Percentiles rank a stretch among this genome's conserved stretches.
phyloP scores from a whole-genome alignment of 805 yeast genomes.

The Spathaspora hagerdaliae region DNA sequence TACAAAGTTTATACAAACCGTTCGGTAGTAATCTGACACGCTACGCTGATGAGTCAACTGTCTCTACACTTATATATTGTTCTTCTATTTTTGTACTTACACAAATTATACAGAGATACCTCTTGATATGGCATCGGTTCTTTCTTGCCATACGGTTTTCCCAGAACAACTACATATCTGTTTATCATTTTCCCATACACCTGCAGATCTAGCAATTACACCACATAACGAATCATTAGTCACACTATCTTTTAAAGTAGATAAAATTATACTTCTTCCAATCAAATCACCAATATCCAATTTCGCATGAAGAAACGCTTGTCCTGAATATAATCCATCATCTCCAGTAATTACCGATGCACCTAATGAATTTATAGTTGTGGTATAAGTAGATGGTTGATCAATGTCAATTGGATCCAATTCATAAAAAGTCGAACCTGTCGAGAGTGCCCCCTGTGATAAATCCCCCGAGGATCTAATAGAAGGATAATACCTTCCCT shows the following conservation, averaged over 20 bases:
- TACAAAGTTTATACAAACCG: no score
- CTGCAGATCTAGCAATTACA: conserved; percentile 93
- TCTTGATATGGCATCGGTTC: conserved; percentile 64
- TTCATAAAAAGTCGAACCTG: conserved; percentile 51
- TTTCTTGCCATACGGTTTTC: conserved; percentile 93
- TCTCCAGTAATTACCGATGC: conserved; percentile 18
- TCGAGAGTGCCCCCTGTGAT: conserved; percentile 63
- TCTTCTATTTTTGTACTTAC: neutral
- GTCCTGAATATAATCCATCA: conserved; percentile 26
- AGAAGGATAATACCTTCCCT: conserved; percentile 66
- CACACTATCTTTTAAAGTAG: conserved; percentile 34
- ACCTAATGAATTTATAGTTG: conserved; percentile 33
- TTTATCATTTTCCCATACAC: conserved; percentile 94
- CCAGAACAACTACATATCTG: conserved; percentile 93
- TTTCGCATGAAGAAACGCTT: conserved; percentile 36
- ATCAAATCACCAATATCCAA: conserved; percentile 57
- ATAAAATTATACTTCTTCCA: conserved; percentile 62
- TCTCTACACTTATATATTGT: neutral
- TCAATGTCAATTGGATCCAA: conserved; percentile 38
- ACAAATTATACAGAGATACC: conserved; percentile 40
- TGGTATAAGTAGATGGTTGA: conserved; percentile 18
- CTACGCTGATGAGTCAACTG: no score
- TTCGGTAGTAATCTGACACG: no score
- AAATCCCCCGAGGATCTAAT: conserved; percentile 73
- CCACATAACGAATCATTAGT: conserved; percentile 59